Evolutionary conservation across 345 rosid genomes (phyloP), one percentile per base, ranked within the genome.

Genomic region (Dimocarpus longan): DNA sequence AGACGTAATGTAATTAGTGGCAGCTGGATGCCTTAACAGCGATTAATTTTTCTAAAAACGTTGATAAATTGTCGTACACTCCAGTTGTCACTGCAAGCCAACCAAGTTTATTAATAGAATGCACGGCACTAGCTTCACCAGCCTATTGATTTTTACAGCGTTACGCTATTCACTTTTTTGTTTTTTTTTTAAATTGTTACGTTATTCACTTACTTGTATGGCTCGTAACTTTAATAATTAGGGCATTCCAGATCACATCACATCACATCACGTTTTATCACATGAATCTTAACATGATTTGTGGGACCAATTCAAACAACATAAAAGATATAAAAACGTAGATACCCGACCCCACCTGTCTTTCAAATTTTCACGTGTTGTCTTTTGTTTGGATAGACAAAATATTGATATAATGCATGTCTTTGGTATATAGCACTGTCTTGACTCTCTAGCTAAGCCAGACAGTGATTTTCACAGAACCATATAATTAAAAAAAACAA

Each of bases 271-370:
- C 16, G 12, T 73, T 59, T 43, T 19, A 62, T 28, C 62, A 48
- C 32, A 19, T 65, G 71, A 11, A 75, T 75, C 71, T 48, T 65
- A 6, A 5, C 12, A 6, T 65, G 78, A 75, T 75, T 28, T 75
- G 57, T 50, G 24, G 70, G 52, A 3, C 37, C 37, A 32, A 57
- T 54, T 22, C 57, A 62, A 0, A 0, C 16, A 16, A 43, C 16
- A 24, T 50, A 10, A 22, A 60, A 74, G n/a, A 18, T 10, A 56
- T 28, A 5, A 19, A 48, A 37, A 72, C 2, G 12, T 22, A 0
- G 69, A 22, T 5, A 46, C 52, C 52, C 52, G 46, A 32, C 64
- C 78, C 78, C 78, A 62, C 26, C 9, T 32, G 40, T 21, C 63
- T 32, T 63, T 26, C 3, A 43, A 26, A 12, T 28, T 42, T 4